Percentiles rank a stretch among this genome's conserved stretches.
These are phyloP conservation scores for Zasmidium angulare DNA, from an alignment of 2,329 filamentous ascomycete genomes.

Conservation along the genomic window DNA sequence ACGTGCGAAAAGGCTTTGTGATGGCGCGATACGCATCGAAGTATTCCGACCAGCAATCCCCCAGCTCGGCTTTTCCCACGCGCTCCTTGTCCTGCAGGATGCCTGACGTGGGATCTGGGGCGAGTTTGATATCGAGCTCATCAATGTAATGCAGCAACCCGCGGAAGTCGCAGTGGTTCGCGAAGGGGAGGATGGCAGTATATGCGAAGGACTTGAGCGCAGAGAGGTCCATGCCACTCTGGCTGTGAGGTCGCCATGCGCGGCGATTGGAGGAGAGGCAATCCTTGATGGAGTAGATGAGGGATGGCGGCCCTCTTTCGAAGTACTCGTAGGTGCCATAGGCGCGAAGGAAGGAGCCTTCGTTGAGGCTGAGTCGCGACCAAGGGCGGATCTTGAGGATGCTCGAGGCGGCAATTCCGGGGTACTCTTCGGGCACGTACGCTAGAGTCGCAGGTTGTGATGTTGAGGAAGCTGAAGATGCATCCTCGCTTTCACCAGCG, in stretches of 20 bases:
- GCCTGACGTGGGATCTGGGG: conserved; percentile 41
- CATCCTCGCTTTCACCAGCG: background rate
- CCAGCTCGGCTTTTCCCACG: conserved; percentile 43
- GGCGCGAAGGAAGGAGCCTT: conserved; percentile 70
- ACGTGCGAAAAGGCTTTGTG: conserved; percentile 14
- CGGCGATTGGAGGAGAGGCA: conserved; percentile 14
- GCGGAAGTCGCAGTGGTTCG: conserved; percentile 27
- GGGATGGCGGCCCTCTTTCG: conserved; percentile 53
- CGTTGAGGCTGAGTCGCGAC: conserved; percentile 67
- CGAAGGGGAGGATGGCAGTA: conserved; percentile 37
- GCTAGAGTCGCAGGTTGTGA: conserved; percentile 11
- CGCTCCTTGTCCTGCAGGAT: conserved; percentile 39
- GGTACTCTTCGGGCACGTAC: conserved; percentile 15
- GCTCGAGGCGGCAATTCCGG: conserved; percentile 27
- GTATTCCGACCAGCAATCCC: conserved; percentile 40
- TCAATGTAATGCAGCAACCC: conserved; percentile 26
- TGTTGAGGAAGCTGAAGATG: background rate
- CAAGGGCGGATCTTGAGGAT: conserved; percentile 64
- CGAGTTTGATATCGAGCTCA: conserved; percentile 41
- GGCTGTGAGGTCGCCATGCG: conserved; percentile 1
- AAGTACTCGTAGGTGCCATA: conserved; percentile 74
- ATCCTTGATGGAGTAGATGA: conserved; percentile 32
- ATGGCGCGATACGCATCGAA: conserved; percentile 25
- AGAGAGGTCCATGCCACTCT: conserved; percentile 11
- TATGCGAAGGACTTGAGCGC: conserved; percentile 34